phyloP scores from a whole-genome alignment of 371 early-diverging fungal genomes.

The Mucor sp. region DNA sequence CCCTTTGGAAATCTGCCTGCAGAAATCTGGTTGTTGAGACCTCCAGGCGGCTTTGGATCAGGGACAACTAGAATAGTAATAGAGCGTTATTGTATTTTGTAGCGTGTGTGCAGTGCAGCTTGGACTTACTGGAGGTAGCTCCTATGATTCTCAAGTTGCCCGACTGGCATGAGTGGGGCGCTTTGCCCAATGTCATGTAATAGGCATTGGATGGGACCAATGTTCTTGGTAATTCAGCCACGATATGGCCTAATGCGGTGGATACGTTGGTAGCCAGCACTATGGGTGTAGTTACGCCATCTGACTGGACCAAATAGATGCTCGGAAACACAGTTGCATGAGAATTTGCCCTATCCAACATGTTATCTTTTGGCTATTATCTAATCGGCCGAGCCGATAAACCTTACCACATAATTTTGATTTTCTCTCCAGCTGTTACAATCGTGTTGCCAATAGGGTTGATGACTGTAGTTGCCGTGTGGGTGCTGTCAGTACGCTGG shows the following conservation, averaged over 20 bases:
- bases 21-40: slow-evolving; percentile 10
- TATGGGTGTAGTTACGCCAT: slow-evolving; percentile 15
- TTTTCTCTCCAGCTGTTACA: slow-evolving; percentile 28
- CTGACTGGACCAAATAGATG: slow-evolving; percentile 23
- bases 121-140: neutral
- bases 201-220: slow-evolving; percentile 28
- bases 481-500: neutral
- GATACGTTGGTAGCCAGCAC: slow-evolving; percentile 17
- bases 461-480: neutral
- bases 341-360: slow-evolving; percentile 20
- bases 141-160: slow-evolving; percentile 27
- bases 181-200: slow-evolving; percentile 23
- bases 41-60: slow-evolving; percentile 8
- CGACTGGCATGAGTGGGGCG: slow-evolving; percentile 20
- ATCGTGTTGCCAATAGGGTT: slow-evolving; percentile 30
- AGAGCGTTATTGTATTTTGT: neutral
- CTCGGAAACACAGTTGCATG: slow-evolving; percentile 14
- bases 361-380: neutral
- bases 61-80: slow-evolving; percentile 1
- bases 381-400: neutral
- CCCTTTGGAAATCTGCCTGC: slow-evolving; percentile 14
- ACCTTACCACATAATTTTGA: slow-evolving; percentile 28
- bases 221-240: slow-evolving; percentile 15
- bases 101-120: too few relatives aligned
- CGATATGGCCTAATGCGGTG: slow-evolving; percentile 2